Conservation (phyloP, 148 eudicot genomes). For the Silene uniflora region DNA sequence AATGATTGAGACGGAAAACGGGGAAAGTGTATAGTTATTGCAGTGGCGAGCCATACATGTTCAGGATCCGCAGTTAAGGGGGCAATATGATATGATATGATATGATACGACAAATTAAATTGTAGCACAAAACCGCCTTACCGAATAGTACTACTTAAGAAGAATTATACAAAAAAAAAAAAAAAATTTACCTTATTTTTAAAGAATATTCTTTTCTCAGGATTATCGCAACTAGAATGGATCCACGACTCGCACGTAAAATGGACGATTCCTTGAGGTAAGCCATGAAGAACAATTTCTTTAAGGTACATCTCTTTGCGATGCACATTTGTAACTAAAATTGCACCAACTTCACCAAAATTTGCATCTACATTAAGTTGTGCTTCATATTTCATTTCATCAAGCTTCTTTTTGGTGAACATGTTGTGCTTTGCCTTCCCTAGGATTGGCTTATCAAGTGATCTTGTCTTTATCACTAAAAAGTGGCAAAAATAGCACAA, state of each 20-base stretch:
- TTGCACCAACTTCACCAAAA: constrained; percentile 10
- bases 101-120: too few species aligned
- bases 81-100: too few species aligned
- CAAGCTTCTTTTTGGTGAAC: background rate
- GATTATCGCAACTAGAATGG: constrained; percentile 2
- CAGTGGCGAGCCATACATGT: too few species aligned
- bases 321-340: constrained; percentile 8
- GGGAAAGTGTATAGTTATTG: too few species aligned
- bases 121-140: too few species aligned
- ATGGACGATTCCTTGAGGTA: constrained; percentile 8
- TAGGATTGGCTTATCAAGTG: constrained; percentile 7
- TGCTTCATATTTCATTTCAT: constrained; percentile 14
- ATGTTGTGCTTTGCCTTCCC: constrained; percentile 24
- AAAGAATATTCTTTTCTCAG: constrained; percentile 5
- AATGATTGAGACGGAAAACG: too few species aligned
- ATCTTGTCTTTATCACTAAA: constrained; percentile 4
- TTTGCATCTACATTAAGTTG: background rate
- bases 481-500: too few species aligned
- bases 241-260: constrained; percentile 12
- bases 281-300: constrained; percentile 7
- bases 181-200: constrained; percentile 14
- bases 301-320: constrained; percentile 12
- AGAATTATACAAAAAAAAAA: too few species aligned
- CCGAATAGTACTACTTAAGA: too few species aligned
- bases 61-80: too few species aligned